Base-by-base conservation (phyloP, 495 filamentous ascomycete species). In the Aspergillus haitiensis region DNA sequence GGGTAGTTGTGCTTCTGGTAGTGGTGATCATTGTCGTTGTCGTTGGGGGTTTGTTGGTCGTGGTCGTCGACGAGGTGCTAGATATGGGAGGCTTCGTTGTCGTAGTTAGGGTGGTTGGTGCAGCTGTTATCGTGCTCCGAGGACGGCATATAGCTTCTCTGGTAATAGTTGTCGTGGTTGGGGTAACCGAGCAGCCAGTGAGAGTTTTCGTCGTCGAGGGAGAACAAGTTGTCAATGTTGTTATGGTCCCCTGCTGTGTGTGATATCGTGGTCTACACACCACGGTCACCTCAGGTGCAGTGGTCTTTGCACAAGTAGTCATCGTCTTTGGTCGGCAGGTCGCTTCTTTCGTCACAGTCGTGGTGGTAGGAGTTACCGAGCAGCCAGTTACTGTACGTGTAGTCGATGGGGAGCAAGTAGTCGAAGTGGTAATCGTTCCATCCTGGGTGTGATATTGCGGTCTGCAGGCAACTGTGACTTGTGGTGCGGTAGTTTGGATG, bases 331-430 rank as follows among this genome's bases (percentile, higher is more conserved):
- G 49, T n/a, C 16, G 49, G 16, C 49, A 52, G 13, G 49, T 52
- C 13, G 49, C 49, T 32, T 33, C 49, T 32, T 52, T 52, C 4
- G 49, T 52, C 27, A 52, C 32, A 36, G 49, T 52, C 13, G 49
- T 52, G 12, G 49, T 34, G 33, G 32, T 52, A n/a, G 21, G 27
- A 3, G 49, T 52, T 1, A 52, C 27, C 10, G 49, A 52, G 16
- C 49, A 52, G 27, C 49, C 49, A 36, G 49, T 52, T 7, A 52
- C 49, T 35, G 49, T 52, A 13, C 27, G 13, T 52, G 49, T 52
- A 6, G 21, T 52, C 36, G 49, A 52, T 7, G 49, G 49, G 1
- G 49, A n/a, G 32, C 49, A 52, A 35, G 49, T 52, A n/a, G 7
- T 36, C 2, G 49, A 34, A 11, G 49, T 34, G 2, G 21, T 35